Evolutionary conservation across 371 early-diverging fungal species (phyloP), one percentile per base, ranked within the genome.

Genomic region (Batkoa obscura): DNA sequence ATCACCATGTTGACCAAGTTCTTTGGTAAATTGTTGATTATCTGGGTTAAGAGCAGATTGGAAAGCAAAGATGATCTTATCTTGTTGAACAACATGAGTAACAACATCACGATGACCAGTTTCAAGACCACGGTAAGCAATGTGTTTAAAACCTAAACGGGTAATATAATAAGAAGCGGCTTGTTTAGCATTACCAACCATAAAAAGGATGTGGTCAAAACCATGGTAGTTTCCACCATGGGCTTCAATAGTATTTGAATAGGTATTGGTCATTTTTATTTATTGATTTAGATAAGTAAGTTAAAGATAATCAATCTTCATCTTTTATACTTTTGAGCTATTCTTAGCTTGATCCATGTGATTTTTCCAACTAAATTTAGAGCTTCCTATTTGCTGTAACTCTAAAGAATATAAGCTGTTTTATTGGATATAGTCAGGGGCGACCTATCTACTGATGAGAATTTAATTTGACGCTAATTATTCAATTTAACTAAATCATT

Each of bases 61-160:
- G 72, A 96, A 92, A 59, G 90, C 82, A 65, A 94, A 94, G 56
- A 70, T 64, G 43, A 90, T 81, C 51, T 76, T 69, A 56, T 83
- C 79, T 69, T 87, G 88, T 54, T 75, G 66, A 43, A 96, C 85
- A 15, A 83, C 94, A 68, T 94, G 93, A 35, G 86, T 71, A 45
- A 76, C 86, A 12, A 88, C 72, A 32, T 93, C 79, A 62, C 97
- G 84, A 64, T 73, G 66, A 33, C 94, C 94, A 41, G 93, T 96
- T 67, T 96, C 97, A 43, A 96, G 79, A 9, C 97, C 97, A 62
- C 81, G 80, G 73, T 94, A 94, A 23, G 91, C 94, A 47, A 90
- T 57, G 62, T 88, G 83, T 65, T 80, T 74, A 73, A 94, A 96
- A 31, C 97, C 97, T 62, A 93, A 79, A 55, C 81, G 78, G 48